Conservation (phyloP, 1,284 basidiomycete genomes). For the Coniferiporia weirii region DNA sequence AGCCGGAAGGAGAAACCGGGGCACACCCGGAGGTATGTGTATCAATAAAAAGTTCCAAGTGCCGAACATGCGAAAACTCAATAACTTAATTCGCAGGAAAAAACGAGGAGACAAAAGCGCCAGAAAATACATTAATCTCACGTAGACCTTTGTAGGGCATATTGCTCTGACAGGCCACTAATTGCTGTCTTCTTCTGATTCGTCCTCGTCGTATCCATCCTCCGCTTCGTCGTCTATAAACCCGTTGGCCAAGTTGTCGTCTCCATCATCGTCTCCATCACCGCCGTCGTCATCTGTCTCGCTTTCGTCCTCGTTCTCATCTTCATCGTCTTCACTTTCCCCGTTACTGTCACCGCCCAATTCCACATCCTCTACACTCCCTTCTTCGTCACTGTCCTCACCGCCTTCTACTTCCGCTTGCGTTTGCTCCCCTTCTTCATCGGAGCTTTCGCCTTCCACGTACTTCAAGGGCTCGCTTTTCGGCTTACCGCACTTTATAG, state of each 20-base stretch:
- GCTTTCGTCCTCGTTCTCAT: constrained; percentile 39
- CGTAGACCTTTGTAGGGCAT: neutral
- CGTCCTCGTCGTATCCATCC: constrained; percentile 56
- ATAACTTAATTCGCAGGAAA: neutral
- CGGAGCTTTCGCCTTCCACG: constrained; percentile 39
- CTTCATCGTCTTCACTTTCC: constrained; percentile 45
- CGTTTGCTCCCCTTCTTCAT: constrained; percentile 45
- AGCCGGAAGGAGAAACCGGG: constrained; percentile 20
- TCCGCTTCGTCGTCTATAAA: constrained; percentile 75
- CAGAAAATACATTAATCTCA: neutral
- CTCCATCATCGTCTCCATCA: constrained; percentile 40
- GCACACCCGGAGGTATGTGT: neutral
- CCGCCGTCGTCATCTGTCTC: constrained; percentile 49
- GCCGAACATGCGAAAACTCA: neutral
- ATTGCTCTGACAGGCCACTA: constrained; percentile 20
- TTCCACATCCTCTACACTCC: constrained; percentile 65
- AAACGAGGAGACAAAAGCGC: neutral
- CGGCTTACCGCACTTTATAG: constrained; percentile 26
- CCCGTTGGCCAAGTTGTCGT: constrained; percentile 40
- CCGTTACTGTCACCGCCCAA: constrained; percentile 55
- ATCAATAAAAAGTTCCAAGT: neutral
- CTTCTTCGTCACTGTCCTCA: constrained; percentile 48
- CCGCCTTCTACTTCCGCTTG: constrained; percentile 57
- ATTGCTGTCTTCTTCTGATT: constrained; percentile 53
- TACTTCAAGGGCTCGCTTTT: constrained; percentile 48